Base-by-base conservation (phyloP, 441 rosid genomes). In the Biscutella laevigata region DNA sequence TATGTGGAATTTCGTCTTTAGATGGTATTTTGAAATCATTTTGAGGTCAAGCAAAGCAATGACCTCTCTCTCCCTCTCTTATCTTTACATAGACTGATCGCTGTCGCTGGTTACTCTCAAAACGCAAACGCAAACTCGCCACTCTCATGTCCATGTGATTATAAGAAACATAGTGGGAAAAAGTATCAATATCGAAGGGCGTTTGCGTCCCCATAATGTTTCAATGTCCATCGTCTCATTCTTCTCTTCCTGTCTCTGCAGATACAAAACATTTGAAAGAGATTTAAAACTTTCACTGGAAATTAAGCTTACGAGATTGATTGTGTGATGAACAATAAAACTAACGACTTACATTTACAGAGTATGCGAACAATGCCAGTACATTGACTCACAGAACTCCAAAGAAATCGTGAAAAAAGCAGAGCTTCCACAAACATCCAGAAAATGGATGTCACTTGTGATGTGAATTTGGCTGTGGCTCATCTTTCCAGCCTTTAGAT, bases 401-500 rank as follows among this genome's bases (percentile, higher is more conserved):
- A 33, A 66, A 32, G 25, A 34, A 49, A 48, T 28, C 17, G 28
- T 13, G n/a, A 8, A 27, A 41, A 32, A 32, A n/a, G n/a, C n/a
- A n/a, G n/a, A n/a, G 48, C 30, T 22, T 22, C 25, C 25, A 22
- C 3, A 22, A 45, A 26, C 40, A 28, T 40, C 37, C 34, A 29
- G 4, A 2, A 4, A 12, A 50, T 20, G 14, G 27, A 42, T 51
- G 39, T 14, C 59, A 59, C 64, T 77, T 83, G 43, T 71, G 53
- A 49, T 61, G 74, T 26, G 83, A 67, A 59, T 75, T 77, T 51
- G 68, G 58, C 4, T 80, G 74, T 17, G 74, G 79, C 45, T 84
- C 94, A 16, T 94, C 99, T 76, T 89, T 94, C 83, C 76, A 89
- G 56, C 99, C 97, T 75, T 89, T 89, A 2, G 99, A 86, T 42